phyloP scores from a whole-genome alignment of 352 stramenopile genomes.

The Peronospora belbahrii region DNA sequence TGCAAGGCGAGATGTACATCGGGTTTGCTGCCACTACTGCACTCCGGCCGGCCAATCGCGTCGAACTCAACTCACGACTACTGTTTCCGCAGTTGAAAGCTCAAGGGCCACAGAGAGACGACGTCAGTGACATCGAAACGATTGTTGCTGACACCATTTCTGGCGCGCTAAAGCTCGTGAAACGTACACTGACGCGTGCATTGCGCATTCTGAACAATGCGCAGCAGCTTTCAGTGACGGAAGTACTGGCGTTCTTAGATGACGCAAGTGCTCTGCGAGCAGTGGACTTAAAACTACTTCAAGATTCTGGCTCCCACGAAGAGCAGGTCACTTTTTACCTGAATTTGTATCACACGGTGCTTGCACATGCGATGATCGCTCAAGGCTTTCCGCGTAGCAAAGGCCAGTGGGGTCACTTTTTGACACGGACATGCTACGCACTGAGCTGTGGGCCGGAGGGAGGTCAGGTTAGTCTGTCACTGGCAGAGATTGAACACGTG shows the following conservation, averaged over 20 bases:
- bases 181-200: conserved; percentile 24
- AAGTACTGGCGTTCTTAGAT: conserved; percentile 64
- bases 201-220: conserved; percentile 33
- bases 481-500: conserved; percentile 74
- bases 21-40: conserved; percentile 27
- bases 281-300: conserved; percentile 42
- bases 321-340: conserved; percentile 67
- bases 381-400: conserved; percentile 52
- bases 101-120: not conserved
- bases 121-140: conserved; percentile 1
- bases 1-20: conserved; percentile 33
- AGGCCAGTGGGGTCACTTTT: conserved; percentile 50
- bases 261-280: conserved; percentile 45
- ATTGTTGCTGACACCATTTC: conserved; percentile 7
- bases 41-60: conserved; percentile 41
- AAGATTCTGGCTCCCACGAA: conserved; percentile 44
- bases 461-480: conserved; percentile 44
- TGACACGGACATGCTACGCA: conserved; percentile 54
- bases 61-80: conserved; percentile 54
- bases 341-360: conserved; percentile 72
- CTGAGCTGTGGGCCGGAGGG: conserved; percentile 26
- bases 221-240: conserved; percentile 33
- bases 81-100: conserved; percentile 40
- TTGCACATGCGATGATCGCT: conserved; percentile 69
- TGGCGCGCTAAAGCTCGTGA: conserved; percentile 19